Conservation (phyloP, 306 rosid species). For the Quercus agrifolia region DNA sequence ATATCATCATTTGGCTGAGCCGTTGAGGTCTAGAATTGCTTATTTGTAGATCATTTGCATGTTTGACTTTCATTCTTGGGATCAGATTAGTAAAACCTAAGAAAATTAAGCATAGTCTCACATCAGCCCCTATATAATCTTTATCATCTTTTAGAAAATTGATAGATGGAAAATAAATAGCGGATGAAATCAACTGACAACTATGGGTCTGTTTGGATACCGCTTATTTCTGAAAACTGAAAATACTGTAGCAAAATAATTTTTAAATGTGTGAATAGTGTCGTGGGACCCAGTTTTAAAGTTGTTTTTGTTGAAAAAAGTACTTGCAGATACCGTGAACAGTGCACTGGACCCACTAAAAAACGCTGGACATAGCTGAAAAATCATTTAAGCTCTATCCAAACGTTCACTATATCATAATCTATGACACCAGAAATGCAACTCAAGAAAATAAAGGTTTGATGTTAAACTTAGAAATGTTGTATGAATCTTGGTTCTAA, state of each 20-base stretch:
- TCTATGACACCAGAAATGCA: background rate
- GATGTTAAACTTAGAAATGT: too few relatives aligned
- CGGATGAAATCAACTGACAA: background rate
- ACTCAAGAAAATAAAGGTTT: background rate
- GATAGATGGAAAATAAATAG: background rate
- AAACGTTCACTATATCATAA: background rate
- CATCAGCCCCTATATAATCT: background rate
- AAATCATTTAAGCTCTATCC: too few relatives aligned
- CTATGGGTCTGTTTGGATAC: too few relatives aligned
- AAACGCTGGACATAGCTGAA: too few relatives aligned
- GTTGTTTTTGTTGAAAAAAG: too few relatives aligned
- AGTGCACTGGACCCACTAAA: too few relatives aligned
- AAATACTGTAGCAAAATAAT: too few relatives aligned
- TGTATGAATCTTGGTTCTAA: too few relatives aligned
- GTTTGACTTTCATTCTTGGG: background rate
- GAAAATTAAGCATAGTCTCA: background rate
- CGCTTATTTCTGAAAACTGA: too few relatives aligned
- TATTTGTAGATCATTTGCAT: background rate
- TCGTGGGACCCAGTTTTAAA: too few relatives aligned
- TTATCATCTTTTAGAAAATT: background rate
- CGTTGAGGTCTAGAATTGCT: background rate
- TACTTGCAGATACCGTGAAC: too few relatives aligned
- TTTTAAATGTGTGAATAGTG: too few relatives aligned
- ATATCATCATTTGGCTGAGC: background rate
- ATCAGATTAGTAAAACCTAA: background rate